Percentiles rank a stretch among this genome's conserved stretches.
These are phyloP conservation scores for Termitomyces sp. DNA, from an alignment of 768 basidiomycete genomes.

Conservation along the genomic window DNA sequence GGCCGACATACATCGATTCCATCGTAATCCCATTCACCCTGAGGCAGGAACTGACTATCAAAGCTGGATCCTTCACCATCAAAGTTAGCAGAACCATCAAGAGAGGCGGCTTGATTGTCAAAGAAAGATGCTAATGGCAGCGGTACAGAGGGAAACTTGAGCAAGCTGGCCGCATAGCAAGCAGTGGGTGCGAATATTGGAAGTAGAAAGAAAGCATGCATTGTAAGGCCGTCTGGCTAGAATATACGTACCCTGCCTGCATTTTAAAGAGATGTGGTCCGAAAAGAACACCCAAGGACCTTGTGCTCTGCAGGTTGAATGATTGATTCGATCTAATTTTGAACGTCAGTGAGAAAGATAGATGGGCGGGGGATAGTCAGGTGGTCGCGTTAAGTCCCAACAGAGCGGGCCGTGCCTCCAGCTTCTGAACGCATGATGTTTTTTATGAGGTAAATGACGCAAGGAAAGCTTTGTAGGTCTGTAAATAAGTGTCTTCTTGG, in stretches of 20 bases:
- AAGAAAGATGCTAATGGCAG: conserved; percentile 31
- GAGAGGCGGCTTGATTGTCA: conserved; percentile 44
- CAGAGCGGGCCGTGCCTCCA: background rate
- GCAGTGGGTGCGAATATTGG: background rate
- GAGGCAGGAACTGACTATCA: conserved; percentile 38
- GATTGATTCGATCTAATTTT: background rate
- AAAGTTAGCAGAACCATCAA: conserved; percentile 39
- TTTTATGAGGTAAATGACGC: background rate
- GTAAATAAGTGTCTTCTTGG: too few species aligned
- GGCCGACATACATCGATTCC: conserved; percentile 33
- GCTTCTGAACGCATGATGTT: background rate
- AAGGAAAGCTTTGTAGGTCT: background rate
- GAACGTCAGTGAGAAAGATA: background rate
- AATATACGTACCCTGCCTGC: background rate
- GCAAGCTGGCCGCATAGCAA: conserved; percentile 6
- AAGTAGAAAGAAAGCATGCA: background rate
- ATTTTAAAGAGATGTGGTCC: background rate
- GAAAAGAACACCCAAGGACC: conserved; percentile 3
- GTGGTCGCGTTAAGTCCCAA: background rate
- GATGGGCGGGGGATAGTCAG: background rate
- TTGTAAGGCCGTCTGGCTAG: background rate
- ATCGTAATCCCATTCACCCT: conserved; percentile 36
- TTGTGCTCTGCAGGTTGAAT: background rate
- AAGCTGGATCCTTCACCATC: conserved; percentile 39
- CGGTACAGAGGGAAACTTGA: conserved; percentile 30